Conservation (phyloP, 768 basidiomycete genomes). For the Rhizopogon salebrosus region DNA sequence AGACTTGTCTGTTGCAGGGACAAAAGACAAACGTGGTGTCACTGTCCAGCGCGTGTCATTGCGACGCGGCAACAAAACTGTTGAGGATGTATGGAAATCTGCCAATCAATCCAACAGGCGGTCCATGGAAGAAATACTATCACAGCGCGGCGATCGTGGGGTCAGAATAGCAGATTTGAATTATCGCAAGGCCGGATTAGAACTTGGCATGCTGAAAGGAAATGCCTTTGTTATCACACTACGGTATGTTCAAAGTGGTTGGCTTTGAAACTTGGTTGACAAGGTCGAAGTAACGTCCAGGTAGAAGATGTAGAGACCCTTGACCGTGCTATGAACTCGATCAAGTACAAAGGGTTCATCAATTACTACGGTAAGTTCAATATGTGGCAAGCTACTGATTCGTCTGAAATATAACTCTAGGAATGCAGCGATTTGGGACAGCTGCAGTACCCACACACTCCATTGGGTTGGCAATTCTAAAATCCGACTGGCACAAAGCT, state of each 20-base stretch:
- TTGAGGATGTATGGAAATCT: slow-evolving; percentile 81
- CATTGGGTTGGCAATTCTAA: slow-evolving; percentile 86
- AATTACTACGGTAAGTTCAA: slow-evolving; percentile 83
- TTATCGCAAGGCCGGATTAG: slow-evolving; percentile 77
- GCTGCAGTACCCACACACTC: slow-evolving; percentile 93
- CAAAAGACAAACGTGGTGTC: slow-evolving; percentile 97
- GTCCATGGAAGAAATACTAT: slow-evolving; percentile 51
- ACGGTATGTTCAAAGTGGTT: slow-evolving; percentile 44
- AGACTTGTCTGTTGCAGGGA: slow-evolving; percentile 88
- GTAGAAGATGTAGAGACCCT: slow-evolving; percentile 68
- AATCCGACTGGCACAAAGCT: slow-evolving; percentile 87
- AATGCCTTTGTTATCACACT: slow-evolving; percentile 94
- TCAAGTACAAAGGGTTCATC: slow-evolving; percentile 87
- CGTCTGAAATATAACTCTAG: slow-evolving; percentile 32
- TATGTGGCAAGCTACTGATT: slow-evolving; percentile 3
- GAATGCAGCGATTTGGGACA: slow-evolving; percentile 99
- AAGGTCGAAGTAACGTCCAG: slow-evolving; percentile 66
- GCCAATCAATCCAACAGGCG: slow-evolving; percentile 65
- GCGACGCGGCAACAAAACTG: slow-evolving; percentile 67
- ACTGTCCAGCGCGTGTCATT: slow-evolving; percentile 90
- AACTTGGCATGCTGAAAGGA: slow-evolving; percentile 94
- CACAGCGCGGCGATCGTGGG: slow-evolving; percentile 82
- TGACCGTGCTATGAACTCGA: slow-evolving; percentile 67
- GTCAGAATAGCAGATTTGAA: slow-evolving; percentile 83
- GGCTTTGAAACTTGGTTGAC: slow-evolving; percentile 3